Conservation (phyloP, 139 green algal genomes). For the Choricystis sp. region DNA sequence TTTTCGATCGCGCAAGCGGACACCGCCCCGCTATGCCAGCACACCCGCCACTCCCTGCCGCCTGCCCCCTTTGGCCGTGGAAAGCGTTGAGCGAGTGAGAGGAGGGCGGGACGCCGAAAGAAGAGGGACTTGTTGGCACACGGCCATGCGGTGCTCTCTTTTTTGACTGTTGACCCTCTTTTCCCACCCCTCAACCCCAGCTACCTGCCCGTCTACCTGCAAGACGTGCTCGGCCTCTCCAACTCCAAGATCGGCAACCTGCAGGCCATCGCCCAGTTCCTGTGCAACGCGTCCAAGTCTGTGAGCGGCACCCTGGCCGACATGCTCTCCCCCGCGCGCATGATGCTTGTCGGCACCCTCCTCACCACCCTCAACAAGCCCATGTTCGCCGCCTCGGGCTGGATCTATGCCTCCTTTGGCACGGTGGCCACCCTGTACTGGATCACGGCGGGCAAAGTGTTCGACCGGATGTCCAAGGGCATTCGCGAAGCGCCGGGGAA, state of each 20-base stretch:
- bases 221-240: slow-evolving; percentile 52
- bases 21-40: too few species aligned
- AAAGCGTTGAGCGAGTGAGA: too few species aligned
- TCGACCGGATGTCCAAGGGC: slow-evolving; percentile 53
- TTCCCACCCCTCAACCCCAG: background rate
- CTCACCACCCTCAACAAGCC: slow-evolving; percentile 67
- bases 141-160: too few species aligned
- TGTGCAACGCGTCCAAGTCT: slow-evolving; percentile 54
- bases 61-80: too few species aligned
- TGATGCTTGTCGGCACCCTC: slow-evolving; percentile 65
- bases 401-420: slow-evolving; percentile 36
- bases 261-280: slow-evolving; percentile 57
- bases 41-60: too few species aligned
- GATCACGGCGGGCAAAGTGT: slow-evolving; percentile 54
- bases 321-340: slow-evolving; percentile 45
- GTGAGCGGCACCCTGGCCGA: slow-evolving; percentile 51
- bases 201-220: slow-evolving; percentile 71
- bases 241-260: slow-evolving; percentile 61
- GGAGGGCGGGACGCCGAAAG: too few species aligned
- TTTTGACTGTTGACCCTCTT: too few species aligned
- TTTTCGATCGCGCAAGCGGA: too few species aligned
- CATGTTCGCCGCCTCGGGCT: slow-evolving; percentile 52
- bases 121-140: too few species aligned
- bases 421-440: slow-evolving; percentile 44
- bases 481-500: slow-evolving; percentile 68